Evolutionary conservation across 2,329 filamentous ascomycete genomes (phyloP).

Genomic region (Zelopaecilomyces penicillatus): DNA sequence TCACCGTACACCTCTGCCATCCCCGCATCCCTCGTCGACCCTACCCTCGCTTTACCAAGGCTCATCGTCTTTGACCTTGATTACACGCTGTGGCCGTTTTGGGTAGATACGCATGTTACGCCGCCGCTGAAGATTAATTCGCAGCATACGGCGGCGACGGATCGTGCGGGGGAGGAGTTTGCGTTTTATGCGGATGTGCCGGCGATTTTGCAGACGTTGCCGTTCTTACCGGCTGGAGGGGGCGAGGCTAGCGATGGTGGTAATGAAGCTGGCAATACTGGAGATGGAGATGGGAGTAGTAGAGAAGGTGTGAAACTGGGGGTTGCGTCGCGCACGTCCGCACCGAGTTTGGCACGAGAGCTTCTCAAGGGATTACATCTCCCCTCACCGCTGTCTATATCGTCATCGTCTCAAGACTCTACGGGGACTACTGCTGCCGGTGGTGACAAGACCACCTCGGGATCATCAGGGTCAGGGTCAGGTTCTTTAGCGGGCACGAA

Average conservation of each 20-base stretch:
- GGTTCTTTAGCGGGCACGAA: constrained; percentile 15
- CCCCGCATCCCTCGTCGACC: constrained; percentile 39
- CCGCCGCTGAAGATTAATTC: constrained; percentile 54
- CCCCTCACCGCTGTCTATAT: constrained; percentile 19
- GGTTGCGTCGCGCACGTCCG: constrained; percentile 71
- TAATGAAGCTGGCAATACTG: neutral
- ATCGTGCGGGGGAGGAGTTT: constrained; percentile 57
- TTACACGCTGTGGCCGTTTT: constrained; percentile 98
- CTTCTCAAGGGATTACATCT: constrained; percentile 69
- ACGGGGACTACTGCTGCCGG: neutral
- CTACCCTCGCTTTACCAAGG: constrained; percentile 61
- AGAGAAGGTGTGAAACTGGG: constrained; percentile 42
- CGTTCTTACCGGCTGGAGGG: constrained; percentile 14
- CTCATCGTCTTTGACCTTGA: constrained; percentile 92
- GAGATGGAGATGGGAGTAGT: too few relatives aligned
- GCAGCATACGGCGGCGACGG: constrained; percentile 35
- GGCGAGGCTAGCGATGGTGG: constrained; percentile 14
- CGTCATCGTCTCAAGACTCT: constrained; percentile 7
- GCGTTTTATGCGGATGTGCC: constrained; percentile 65
- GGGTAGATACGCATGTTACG: constrained; percentile 88
- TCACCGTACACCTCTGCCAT: constrained; percentile 10
- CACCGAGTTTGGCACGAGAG: constrained; percentile 71
- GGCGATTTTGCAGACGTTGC: constrained; percentile 53
- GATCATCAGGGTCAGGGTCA: neutral
- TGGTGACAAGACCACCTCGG: neutral